Percentiles rank a stretch among this genome's conserved stretches.
Conservation (phyloP, 2,329 filamentous ascomycete genomes). For the Xylariales sp. region DNA sequence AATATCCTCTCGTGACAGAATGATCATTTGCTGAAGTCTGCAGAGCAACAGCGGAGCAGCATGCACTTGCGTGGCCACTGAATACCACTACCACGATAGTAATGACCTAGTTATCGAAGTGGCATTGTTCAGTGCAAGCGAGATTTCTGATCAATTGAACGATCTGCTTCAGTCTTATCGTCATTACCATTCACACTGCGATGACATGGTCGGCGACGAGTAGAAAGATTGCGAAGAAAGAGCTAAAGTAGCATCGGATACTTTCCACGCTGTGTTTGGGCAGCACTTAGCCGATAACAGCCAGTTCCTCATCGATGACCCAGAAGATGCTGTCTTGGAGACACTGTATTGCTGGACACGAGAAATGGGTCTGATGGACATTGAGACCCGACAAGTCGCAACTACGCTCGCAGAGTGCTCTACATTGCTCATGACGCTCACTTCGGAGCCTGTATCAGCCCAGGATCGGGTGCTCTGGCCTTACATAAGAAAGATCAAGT, state of each 20-base stretch:
- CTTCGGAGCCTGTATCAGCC: constrained; percentile 26
- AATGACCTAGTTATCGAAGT: constrained; percentile 30
- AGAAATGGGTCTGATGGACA: constrained; percentile 7
- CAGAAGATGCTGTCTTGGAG: constrained; percentile 14
- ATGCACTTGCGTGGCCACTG: constrained; percentile 44
- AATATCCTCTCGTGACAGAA: neutral
- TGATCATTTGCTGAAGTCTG: neutral
- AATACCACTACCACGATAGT: constrained; percentile 35
- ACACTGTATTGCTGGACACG: constrained; percentile 20
- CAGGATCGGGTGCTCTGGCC: constrained; percentile 33
- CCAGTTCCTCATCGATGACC: constrained; percentile 12
- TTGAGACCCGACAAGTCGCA: constrained; percentile 4
- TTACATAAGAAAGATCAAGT: constrained; percentile 40
- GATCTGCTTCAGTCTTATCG: constrained; percentile 33
- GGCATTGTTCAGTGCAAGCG: constrained; percentile 26
- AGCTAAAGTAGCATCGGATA: constrained; percentile 30
- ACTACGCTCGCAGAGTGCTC: constrained; percentile 28
- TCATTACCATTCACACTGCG: constrained; percentile 24
- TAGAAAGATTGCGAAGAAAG: constrained; percentile 19
- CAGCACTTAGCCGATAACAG: constrained; percentile 15
- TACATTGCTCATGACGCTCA: constrained; percentile 27
- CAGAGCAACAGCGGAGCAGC: constrained; percentile 40
- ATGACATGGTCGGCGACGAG: constrained; percentile 14
- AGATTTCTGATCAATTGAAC: constrained; percentile 29
- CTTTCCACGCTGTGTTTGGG: constrained; percentile 34